These are phyloP conservation scores for Lasiodiplodia theobromae DNA, from an alignment of 2,329 filamentous ascomycete species.

Conservation along the genomic window DNA sequence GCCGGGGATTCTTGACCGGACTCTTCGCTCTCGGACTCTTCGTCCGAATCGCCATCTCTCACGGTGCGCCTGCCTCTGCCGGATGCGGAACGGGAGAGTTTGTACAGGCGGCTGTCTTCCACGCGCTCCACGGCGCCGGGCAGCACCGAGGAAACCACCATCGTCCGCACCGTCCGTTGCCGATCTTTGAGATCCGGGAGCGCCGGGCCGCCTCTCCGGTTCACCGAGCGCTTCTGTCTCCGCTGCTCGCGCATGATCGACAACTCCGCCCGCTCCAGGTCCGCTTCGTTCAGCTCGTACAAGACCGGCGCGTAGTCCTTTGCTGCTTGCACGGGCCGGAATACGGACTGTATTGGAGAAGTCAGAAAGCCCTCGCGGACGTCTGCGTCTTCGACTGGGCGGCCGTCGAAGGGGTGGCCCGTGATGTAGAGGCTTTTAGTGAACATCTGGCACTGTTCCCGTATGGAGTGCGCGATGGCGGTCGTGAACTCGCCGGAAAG, in stretches of 20 bases:
- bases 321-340: conserved; percentile 88
- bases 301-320: conserved; percentile 94
- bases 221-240: conserved; percentile 93
- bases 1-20: conserved; percentile 87
- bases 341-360: conserved; percentile 81
- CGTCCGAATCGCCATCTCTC: conserved; percentile 75
- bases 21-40: conserved; percentile 91
- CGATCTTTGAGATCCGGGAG: conserved; percentile 96
- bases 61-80: conserved; percentile 62
- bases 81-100: conserved; percentile 57
- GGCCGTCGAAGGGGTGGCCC: conserved; percentile 92
- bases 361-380: conserved; percentile 84
- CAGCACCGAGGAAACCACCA: conserved; percentile 90
- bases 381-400: conserved; percentile 91
- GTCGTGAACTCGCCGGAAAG: conserved; percentile 96
- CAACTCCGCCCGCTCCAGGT: conserved; percentile 88
- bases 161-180: conserved; percentile 88
- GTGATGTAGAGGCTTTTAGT: conserved; percentile 92
- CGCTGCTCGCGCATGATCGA: conserved; percentile 94
- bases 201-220: conserved; percentile 87
- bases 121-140: conserved; percentile 82
- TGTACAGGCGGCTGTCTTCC: conserved; percentile 88
- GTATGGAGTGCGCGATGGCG: conserved; percentile 95
- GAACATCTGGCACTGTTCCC: conserved; percentile 94
- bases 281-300: conserved; percentile 90